Conservation (phyloP, 768 basidiomycete genomes). For the Suillus sp. region DNA sequence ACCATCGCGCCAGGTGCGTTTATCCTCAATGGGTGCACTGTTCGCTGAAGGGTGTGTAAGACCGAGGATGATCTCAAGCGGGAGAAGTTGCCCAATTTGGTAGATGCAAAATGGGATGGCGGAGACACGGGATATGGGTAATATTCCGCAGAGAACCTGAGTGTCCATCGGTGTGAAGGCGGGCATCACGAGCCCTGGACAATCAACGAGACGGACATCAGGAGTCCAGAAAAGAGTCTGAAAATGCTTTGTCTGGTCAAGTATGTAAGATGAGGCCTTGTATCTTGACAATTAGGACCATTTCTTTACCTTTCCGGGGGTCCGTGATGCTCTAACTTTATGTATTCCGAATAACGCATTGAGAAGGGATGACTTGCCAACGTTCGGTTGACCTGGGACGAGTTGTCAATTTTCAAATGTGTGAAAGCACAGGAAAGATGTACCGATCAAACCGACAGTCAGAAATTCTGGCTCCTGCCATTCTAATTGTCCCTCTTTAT, state of each 20-base stretch:
- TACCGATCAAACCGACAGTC: constrained; percentile 83
- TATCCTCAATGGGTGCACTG: constrained; percentile 49
- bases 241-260: constrained; percentile 83
- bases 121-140: constrained; percentile 81
- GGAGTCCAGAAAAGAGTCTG: constrained; percentile 91
- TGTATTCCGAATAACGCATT: constrained; percentile 86
- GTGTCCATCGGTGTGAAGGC: constrained; percentile 80
- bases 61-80: constrained; percentile 71
- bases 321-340: constrained; percentile 81
- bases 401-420: constrained; percentile 3
- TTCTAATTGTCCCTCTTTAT: constrained; percentile 17
- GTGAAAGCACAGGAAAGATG: constrained; percentile 10
- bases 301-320: constrained; percentile 74
- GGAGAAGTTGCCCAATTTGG: constrained; percentile 65
- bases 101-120: constrained; percentile 85
- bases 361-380: constrained; percentile 90
- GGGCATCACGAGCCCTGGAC: constrained; percentile 93
- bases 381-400: constrained; percentile 82
- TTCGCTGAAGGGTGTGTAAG: constrained; percentile 52
- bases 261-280: not conserved
- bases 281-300: not conserved
- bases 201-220: constrained; percentile 89
- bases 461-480: constrained; percentile 56
- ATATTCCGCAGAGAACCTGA: constrained; percentile 68
- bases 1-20: constrained; percentile 77